phyloP scores from a whole-genome alignment of 805 yeast genomes.

The Cyberlindnera japonica region DNA sequence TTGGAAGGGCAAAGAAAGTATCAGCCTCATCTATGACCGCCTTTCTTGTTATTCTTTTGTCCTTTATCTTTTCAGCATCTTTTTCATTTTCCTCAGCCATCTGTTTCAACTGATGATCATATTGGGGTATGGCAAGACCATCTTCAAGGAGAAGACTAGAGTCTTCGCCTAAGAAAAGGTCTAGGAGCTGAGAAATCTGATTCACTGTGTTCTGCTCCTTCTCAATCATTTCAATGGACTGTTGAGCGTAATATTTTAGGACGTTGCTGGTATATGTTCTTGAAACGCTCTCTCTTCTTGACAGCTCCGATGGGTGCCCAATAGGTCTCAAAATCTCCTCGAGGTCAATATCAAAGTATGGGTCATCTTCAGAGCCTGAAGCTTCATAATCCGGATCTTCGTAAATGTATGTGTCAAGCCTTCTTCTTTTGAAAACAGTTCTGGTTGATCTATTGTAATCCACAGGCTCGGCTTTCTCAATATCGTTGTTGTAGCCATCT shows the following conservation, averaged over 20 bases:
- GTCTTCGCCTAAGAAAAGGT: slow-evolving; percentile 84
- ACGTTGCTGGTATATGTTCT: slow-evolving; percentile 58
- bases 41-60: slow-evolving; percentile 30
- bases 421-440: slow-evolving; percentile 30
- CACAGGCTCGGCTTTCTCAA: slow-evolving; percentile 22
- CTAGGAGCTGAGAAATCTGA: slow-evolving; percentile 65
- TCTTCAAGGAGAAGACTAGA: slow-evolving; percentile 63
- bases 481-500: slow-evolving; percentile 30
- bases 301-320: slow-evolving; percentile 73
- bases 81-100: slow-evolving; percentile 19
- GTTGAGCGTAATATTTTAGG: slow-evolving; percentile 60
- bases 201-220: slow-evolving; percentile 77
- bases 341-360: slow-evolving; percentile 48
- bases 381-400: slow-evolving; percentile 29
- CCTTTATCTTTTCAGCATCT: slow-evolving; percentile 16
- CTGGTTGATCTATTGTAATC: slow-evolving; percentile 32
- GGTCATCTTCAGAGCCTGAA: slow-evolving; percentile 36
- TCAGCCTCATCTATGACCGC: slow-evolving; percentile 38
- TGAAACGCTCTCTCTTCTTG: slow-evolving; percentile 63
- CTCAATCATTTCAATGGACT: slow-evolving; percentile 74
- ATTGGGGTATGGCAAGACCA: slow-evolving; percentile 60
- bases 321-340: slow-evolving; percentile 71
- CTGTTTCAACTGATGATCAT: slow-evolving; percentile 37
- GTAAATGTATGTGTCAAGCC: slow-evolving; percentile 19
- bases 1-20: slow-evolving; percentile 66